Percentiles rank a stretch among this genome's conserved stretches.
Conservation (phyloP, 805 yeast species). For the Saccharomycopsis olivae region DNA sequence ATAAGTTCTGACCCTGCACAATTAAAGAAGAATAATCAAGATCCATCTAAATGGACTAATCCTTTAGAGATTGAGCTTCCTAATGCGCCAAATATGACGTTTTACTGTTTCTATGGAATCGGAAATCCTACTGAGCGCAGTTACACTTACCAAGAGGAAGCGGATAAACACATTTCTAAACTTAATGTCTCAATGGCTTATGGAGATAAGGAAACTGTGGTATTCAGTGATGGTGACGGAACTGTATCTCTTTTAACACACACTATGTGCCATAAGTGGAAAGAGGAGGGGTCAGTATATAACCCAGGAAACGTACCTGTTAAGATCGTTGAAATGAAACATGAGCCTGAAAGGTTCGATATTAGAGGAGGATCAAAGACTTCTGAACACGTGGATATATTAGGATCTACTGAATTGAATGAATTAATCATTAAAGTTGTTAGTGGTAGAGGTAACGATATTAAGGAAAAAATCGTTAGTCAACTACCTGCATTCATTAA, state of each 20-base stretch:
- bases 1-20: conserved; percentile 51
- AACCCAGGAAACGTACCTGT: conserved; percentile 74
- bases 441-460: conserved; percentile 63
- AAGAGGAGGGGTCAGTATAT: conserved; percentile 45
- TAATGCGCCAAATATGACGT: conserved; percentile 83
- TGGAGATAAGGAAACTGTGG: conserved; percentile 54
- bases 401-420: conserved; percentile 87
- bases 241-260: conserved; percentile 85
- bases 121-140: conserved; percentile 95
- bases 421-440: conserved; percentile 78
- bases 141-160: conserved; percentile 70
- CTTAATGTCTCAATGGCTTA: conserved; percentile 65
- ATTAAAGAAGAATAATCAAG: conserved; percentile 52
- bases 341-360: conserved; percentile 89
- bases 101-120: conserved; percentile 90
- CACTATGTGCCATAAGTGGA: conserved; percentile 87
- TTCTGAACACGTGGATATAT: conserved; percentile 94
- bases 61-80: conserved; percentile 91
- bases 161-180: conserved; percentile 37
- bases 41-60: conserved; percentile 81
- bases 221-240: conserved; percentile 90
- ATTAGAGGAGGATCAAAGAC: conserved; percentile 96
- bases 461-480: conserved; percentile 50
- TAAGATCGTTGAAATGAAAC: conserved; percentile 80
- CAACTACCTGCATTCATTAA: conserved; percentile 52